These are phyloP conservation scores for Strobilomyces dryophilus DNA, from an alignment of 768 basidiomycete species.

Conservation along the genomic window DNA sequence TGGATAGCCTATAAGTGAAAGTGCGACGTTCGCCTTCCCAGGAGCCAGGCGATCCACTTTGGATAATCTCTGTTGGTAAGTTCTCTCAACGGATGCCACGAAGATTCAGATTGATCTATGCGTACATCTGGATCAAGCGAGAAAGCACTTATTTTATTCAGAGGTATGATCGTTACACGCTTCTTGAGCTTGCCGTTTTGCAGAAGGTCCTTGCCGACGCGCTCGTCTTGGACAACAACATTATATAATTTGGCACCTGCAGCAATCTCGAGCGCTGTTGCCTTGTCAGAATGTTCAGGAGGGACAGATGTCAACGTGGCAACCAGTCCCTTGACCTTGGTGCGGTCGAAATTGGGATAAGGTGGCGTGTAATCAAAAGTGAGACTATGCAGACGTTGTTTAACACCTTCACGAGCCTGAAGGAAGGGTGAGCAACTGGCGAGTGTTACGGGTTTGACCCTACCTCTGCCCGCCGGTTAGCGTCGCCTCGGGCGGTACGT, in stretches of 20 bases:
- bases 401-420: conserved; percentile 67
- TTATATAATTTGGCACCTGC: conserved; percentile 90
- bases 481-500: conserved; percentile 48
- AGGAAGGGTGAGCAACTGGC: conserved; percentile 7
- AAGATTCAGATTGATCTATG: not conserved
- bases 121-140: conserved; percentile 48
- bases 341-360: conserved; percentile 72
- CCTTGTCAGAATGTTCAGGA: conserved; percentile 64
- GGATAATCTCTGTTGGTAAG: conserved; percentile 59
- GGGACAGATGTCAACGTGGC: conserved; percentile 82
- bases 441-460: conserved; percentile 9
- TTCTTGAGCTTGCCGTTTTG: conserved; percentile 75
- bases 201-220: conserved; percentile 79
- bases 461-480: conserved; percentile 63
- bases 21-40: conserved; percentile 78
- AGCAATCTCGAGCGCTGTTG: conserved; percentile 90
- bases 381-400: conserved; percentile 61
- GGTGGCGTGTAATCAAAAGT: conserved; percentile 85
- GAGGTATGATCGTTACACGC: conserved; percentile 88
- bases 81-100: too few species aligned
- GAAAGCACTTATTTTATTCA: conserved; percentile 82
- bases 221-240: conserved; percentile 90
- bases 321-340: conserved; percentile 87
- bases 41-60: conserved; percentile 68
- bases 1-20: conserved; percentile 84